These are phyloP conservation scores for Lepidium campestre DNA, from an alignment of 441 rosid genomes.

Conservation along the genomic window DNA sequence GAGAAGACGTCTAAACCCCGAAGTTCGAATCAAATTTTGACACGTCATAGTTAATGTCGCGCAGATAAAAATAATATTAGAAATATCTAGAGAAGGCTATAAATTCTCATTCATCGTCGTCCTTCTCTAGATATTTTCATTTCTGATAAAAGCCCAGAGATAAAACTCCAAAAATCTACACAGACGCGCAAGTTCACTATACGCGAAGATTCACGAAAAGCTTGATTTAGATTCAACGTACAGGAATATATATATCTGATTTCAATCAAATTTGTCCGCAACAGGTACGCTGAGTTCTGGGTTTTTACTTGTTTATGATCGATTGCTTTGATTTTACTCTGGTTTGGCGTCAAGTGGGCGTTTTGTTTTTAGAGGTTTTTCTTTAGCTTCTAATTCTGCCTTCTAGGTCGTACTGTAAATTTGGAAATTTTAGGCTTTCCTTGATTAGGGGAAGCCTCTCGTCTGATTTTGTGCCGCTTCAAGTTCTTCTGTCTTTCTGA, in stretches of 20 bases:
- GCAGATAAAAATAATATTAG: neutral
- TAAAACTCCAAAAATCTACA: neutral
- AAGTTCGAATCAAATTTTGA: neutral
- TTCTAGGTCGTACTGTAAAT: neutral
- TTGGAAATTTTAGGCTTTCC: neutral
- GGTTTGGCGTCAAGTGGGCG: neutral
- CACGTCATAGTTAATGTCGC: neutral
- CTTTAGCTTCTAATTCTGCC: neutral
- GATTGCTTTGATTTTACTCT: neutral
- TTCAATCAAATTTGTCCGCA: neutral
- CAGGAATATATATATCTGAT: neutral
- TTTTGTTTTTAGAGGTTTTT: neutral
- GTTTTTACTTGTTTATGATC: neutral
- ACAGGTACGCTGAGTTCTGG: conserved; percentile 9
- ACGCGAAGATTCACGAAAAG: neutral
- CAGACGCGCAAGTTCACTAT: neutral
- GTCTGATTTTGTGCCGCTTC: neutral
- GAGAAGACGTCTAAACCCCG: neutral
- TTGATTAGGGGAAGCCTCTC: neutral
- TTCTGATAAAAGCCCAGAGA: neutral
- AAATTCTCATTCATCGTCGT: neutral
- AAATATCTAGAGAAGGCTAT: conserved; percentile 23
- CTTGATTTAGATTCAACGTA: neutral
- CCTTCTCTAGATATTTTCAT: neutral
- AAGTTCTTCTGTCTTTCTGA: neutral